Percentiles rank a stretch among this genome's conserved stretches.
Conservation (phyloP, 2,329 filamentous ascomycete species). For the Stenocarpella maydis region DNA sequence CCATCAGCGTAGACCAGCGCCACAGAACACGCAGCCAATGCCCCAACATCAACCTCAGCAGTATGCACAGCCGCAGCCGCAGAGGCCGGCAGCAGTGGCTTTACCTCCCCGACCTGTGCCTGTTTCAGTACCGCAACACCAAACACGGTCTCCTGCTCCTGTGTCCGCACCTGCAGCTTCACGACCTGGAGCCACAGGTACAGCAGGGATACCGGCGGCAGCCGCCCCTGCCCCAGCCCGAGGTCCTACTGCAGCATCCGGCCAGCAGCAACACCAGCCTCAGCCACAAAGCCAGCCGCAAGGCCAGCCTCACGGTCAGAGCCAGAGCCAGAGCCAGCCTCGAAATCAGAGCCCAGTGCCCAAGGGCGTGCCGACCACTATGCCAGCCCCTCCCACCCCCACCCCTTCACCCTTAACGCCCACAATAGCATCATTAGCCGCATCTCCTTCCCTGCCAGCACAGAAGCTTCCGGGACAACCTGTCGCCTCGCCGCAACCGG, state of each 20-base stretch:
- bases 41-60: conserved; percentile 16
- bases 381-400: conserved; percentile 24
- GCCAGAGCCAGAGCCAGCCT: background rate
- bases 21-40: conserved; percentile 14
- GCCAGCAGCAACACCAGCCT: background rate
- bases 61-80: conserved; percentile 27
- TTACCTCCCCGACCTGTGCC: conserved; percentile 7
- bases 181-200: conserved; percentile 10
- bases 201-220: conserved; percentile 6
- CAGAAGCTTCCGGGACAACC: conserved; percentile 28
- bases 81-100: conserved; percentile 19
- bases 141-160: conserved; percentile 28
- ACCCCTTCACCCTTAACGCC: background rate
- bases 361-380: conserved; percentile 5
- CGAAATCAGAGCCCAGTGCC: conserved; percentile 1
- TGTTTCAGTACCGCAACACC: conserved; percentile 14
- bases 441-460: conserved; percentile 18
- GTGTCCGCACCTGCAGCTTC: background rate
- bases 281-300: background rate
- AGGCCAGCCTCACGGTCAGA: background rate
- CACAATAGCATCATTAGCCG: conserved; percentile 27
- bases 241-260: background rate
- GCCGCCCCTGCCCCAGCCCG: conserved; percentile 6
- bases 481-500: conserved; percentile 7
- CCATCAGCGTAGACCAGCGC: conserved; percentile 28